Percentiles rank a stretch among this genome's conserved stretches.
Conservation (phyloP, 805 yeast species). For the Brettanomyces naardenensis region DNA sequence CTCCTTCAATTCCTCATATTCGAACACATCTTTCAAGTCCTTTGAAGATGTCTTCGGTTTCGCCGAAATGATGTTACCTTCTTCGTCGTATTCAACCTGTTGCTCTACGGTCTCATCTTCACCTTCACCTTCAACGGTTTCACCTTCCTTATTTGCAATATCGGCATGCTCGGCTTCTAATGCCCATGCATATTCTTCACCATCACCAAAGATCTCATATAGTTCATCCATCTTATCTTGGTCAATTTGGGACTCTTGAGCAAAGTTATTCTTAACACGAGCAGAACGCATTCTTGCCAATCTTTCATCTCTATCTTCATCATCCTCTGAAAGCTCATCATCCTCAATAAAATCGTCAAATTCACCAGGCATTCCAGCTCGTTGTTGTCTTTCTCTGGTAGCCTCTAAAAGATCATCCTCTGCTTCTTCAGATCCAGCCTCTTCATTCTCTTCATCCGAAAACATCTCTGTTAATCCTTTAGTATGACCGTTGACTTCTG, state of each 20-base stretch:
- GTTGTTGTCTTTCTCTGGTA: constrained; percentile 18
- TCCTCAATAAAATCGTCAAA: constrained; percentile 97
- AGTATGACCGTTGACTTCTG: constrained; percentile 11
- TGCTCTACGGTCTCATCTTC: constrained; percentile 13
- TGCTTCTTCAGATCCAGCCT: constrained; percentile 24
- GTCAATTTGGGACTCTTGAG: constrained; percentile 47
- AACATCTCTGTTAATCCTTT: constrained; percentile 60
- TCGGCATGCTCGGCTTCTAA: constrained; percentile 76
- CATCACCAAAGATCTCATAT: constrained; percentile 94
- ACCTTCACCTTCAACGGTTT: constrained; percentile 20
- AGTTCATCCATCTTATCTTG: constrained; percentile 89
- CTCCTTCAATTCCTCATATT: constrained; percentile 85
- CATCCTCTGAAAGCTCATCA: constrained; percentile 90
- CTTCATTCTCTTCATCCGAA: constrained; percentile 47
- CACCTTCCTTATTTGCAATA: constrained; percentile 51
- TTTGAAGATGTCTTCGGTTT: constrained; percentile 28
- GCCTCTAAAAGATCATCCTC: constrained; percentile 26
- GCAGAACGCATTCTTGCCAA: constrained; percentile 29
- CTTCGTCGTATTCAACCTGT: constrained; percentile 32
- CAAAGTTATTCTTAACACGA: constrained; percentile 22
- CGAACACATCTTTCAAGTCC: constrained; percentile 83
- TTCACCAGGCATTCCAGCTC: constrained; percentile 50
- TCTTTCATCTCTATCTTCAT: constrained; percentile 49
- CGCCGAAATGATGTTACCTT: constrained; percentile 21
- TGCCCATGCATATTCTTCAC: constrained; percentile 98